Base-by-base conservation (phyloP, 2,329 filamentous ascomycete species). In the Neurospora sp. region DNA sequence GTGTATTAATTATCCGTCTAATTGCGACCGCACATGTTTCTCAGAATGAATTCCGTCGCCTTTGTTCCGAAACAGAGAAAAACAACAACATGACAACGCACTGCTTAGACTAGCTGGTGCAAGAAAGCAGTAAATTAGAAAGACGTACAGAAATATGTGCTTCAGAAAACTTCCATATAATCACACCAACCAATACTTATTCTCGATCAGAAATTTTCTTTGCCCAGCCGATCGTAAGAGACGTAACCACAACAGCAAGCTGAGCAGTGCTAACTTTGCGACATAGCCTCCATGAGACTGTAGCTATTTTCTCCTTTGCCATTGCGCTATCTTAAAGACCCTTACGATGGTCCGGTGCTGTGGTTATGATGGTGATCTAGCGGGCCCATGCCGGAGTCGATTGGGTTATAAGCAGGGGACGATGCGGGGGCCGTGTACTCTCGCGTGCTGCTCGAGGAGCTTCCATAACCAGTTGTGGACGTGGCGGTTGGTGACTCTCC, bases 361-460 rank as follows among this genome's bases (percentile, higher is more conserved):
- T 69, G 41, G 37, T 68, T 67, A 43, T 73, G 72, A 37, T 71
- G 73, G 38, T 71, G 72, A 17, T 74, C 72, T 12, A 73, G 36
- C 39, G 65, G 36, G 11, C 71, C 72, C 17, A 43, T 33, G n/a
- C 73, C 72, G 17, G 68, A 69, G 46, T 74, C 67, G 38, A 74
- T 33, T 6, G 73, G 73, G 66, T 72, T 74, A 15, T 57, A 67
- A n/a, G 70, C 66, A 5, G 69, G 52, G 41, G 67, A 66, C 28
- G 40, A 40, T 8, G 68, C 46, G 1, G 46, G 46, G 46, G 46
- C 1, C 6, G 46, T 28, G 46, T 57, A 33, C 46, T 17, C 23
- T 15, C 46, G 23, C 23, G 46, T 57, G 33, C 12, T 57, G 46
- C 46, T 57, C 46, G 23, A 57, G 11, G 46, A 33, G 46, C 46